Evolutionary conservation across 305 asterid genomes (phyloP).

Genomic region (Rubia balearica): DNA sequence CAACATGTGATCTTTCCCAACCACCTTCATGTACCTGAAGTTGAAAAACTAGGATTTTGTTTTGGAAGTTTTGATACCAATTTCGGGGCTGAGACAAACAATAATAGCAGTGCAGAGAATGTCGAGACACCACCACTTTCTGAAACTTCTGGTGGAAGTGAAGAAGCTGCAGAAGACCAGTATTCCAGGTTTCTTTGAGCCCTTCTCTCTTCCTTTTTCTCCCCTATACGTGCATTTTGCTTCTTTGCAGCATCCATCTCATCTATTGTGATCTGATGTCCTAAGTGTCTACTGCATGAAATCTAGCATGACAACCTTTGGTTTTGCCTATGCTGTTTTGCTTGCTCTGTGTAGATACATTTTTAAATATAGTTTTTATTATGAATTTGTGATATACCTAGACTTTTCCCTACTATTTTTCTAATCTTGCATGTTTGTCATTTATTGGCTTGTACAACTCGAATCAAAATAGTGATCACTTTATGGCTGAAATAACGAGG

Average conservation of each 20-base stretch:
- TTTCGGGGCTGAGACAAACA: constrained; percentile 45
- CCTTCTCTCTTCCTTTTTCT: constrained; percentile 8
- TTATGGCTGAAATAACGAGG: background rate
- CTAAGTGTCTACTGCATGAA: background rate
- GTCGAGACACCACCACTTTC: constrained; percentile 37
- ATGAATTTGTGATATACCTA: background rate
- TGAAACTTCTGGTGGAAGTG: constrained; percentile 47
- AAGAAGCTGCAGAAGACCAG: constrained; percentile 52
- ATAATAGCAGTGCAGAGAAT: constrained; percentile 34
- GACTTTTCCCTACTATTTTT: background rate
- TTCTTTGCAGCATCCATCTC: background rate
- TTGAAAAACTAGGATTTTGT: constrained; percentile 79
- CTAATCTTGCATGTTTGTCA: background rate
- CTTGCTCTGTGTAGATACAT: background rate
- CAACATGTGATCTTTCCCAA: constrained; percentile 74
- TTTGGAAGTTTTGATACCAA: constrained; percentile 90
- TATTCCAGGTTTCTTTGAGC: constrained; percentile 44
- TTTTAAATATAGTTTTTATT: background rate
- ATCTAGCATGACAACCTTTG: background rate
- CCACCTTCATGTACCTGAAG: constrained; percentile 81
- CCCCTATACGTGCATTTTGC: background rate
- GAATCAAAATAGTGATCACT: background rate
- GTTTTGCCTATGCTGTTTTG: background rate
- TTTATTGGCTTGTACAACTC: background rate
- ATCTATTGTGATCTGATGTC: background rate